phyloP scores from a whole-genome alignment of 805 yeast species.

The Hanseniaspora occidentalis region DNA sequence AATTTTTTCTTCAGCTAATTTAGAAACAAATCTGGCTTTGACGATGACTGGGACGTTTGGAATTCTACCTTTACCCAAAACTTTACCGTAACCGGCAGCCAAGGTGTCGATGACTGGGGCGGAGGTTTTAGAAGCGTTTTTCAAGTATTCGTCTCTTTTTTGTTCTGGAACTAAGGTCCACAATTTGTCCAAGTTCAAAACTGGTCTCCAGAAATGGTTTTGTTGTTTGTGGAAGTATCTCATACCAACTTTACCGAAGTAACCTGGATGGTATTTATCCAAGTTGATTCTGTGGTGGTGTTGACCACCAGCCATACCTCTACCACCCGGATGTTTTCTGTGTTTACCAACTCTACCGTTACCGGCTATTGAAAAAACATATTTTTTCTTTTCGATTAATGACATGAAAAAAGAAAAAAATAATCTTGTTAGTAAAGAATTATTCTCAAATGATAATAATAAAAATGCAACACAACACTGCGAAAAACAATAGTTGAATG shows the following conservation, averaged over 20 bases:
- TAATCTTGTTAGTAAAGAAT: constrained; percentile 3
- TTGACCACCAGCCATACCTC: constrained; percentile 99
- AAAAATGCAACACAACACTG: no score
- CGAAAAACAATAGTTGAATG: no score
- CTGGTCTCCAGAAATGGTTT: constrained; percentile 95
- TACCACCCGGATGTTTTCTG: constrained; percentile 99
- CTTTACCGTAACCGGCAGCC: constrained; percentile 99
- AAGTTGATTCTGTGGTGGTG: constrained; percentile 99
- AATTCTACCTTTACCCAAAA: constrained; percentile 97
- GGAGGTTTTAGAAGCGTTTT: constrained; percentile 71
- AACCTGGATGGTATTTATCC: constrained; percentile 99
- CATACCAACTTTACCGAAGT: constrained; percentile 99
- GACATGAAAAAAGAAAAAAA: background rate
- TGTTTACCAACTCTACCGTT: constrained; percentile 99
- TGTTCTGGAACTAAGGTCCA: constrained; percentile 94
- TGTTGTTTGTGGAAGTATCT: constrained; percentile 97
- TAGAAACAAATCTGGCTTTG: constrained; percentile 98
- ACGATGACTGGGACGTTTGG: constrained; percentile 98
- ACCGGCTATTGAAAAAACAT: constrained; percentile 61
- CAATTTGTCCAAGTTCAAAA: constrained; percentile 93
- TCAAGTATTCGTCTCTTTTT: constrained; percentile 86
- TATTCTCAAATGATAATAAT: no score
- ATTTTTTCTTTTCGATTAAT: constrained; percentile 7
- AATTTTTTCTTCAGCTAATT: constrained; percentile 99
- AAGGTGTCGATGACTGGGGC: constrained; percentile 99